phyloP scores from a whole-genome alignment of 176 grass and related monocot genomes.

The Raddia guianensis region DNA sequence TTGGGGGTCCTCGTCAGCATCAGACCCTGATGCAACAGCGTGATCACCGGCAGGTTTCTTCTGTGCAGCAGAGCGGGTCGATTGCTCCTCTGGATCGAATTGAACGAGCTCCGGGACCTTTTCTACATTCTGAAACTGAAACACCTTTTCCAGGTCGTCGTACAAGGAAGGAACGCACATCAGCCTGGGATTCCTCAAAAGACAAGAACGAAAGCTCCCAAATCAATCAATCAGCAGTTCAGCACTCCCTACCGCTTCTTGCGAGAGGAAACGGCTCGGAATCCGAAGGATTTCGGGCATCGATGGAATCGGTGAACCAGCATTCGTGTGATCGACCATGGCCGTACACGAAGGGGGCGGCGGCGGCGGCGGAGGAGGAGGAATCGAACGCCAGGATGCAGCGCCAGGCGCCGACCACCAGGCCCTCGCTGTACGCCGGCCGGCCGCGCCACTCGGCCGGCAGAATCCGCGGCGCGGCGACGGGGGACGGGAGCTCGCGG shows the following conservation, averaged over 20 bases:
- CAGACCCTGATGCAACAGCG: conserved; percentile 19
- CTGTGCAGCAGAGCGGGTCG: not conserved
- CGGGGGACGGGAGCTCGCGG: conserved; percentile 39
- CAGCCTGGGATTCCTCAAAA: conserved; percentile 54
- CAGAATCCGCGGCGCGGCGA: conserved; percentile 37
- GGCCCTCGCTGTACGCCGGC: conserved; percentile 47
- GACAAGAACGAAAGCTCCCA: not conserved
- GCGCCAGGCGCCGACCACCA: conserved; percentile 44
- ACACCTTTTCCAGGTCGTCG: conserved; percentile 45
- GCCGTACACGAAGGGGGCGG: conserved; percentile 33
- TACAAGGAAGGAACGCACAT: conserved; percentile 45
- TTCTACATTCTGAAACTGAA: conserved; percentile 35
- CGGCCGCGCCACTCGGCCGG: conserved; percentile 19
- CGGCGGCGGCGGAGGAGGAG: conserved; percentile 23
- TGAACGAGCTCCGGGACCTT: conserved; percentile 5
- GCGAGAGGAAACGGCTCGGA: not conserved
- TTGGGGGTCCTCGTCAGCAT: conserved; percentile 30
- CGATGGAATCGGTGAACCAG: not conserved
- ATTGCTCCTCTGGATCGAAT: conserved; percentile 3
- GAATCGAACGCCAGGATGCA: conserved; percentile 63
- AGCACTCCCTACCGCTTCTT: not conserved
- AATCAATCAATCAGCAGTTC: not conserved
- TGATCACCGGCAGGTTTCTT: conserved; percentile 23
- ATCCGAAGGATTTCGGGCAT: not conserved
- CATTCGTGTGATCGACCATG: not conserved